These are phyloP conservation scores for Erodium maritimum DNA, from an alignment of 345 rosid species.

Conservation along the genomic window DNA sequence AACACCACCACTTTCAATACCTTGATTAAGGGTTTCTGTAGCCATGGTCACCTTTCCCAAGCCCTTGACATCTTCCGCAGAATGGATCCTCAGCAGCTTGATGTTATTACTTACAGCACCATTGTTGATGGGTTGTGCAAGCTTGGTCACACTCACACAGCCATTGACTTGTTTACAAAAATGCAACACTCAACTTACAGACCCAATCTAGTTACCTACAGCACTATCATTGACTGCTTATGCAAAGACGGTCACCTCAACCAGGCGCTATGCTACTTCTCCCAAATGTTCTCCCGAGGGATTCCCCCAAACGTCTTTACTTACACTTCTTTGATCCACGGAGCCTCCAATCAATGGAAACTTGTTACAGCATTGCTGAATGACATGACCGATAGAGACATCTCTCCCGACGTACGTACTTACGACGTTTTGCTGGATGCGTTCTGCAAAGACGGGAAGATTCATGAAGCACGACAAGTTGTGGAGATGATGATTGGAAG, in stretches of 20 bases:
- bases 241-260: background rate
- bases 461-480: background rate
- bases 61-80: background rate
- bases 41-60: no score
- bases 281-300: constrained; percentile 1
- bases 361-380: no score
- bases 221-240: constrained; percentile 1
- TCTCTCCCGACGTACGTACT: no score
- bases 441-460: no score
- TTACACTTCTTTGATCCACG: no score
- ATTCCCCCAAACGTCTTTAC: no score
- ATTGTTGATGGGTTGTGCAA: constrained; percentile 1
- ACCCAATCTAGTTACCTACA: background rate
- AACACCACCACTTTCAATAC: background rate
- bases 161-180: constrained; percentile 3
- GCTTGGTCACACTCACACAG: background rate
- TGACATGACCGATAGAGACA: no score
- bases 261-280: constrained; percentile 1
- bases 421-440: no score
- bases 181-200: no score
- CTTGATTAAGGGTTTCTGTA: constrained; percentile 1
- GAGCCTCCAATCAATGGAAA: no score
- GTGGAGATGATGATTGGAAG: background rate
- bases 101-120: constrained; percentile 7
- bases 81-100: constrained; percentile 2